Base-by-base conservation (phyloP, 371 early-diverging fungal genomes). In the Lichtheimia corymbifera region DNA sequence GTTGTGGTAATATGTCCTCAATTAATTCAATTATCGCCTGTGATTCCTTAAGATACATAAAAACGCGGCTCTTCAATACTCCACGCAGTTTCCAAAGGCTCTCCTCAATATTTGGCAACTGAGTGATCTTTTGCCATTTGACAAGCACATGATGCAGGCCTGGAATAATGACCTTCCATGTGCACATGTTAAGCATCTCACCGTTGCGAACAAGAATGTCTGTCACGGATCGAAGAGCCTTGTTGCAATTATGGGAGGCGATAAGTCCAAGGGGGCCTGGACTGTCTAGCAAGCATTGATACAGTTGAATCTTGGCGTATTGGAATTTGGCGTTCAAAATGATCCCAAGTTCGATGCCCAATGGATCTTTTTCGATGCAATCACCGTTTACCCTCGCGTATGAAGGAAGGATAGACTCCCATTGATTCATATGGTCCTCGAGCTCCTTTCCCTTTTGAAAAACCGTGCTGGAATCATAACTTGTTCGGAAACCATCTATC, bases 241-340 rank as follows among this genome's bases (percentile, higher is more conserved):
- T 53, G 12, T 35, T 53, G 25, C 64, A 59, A 50, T 59, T 59
- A 12, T 30, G 43, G 22, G 55, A 17, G 4, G 64, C 64, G 13
- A 64, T 30, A 22, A 64, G 49, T 35, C 51, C 49, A 40, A 64
- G 20, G 22, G 64, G 25, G 1, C 41, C 28, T 9, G 59, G 14
- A 55, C 59, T 59, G 2, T 59, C 59, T 18, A 58, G 40, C 14
- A 67, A 63, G 55, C 67, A 67, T 59, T 67, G 53, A 53, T 59
- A 63, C 57, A 63, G 35, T 24, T 59, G 63, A 15, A 60, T 42
- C n/a, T 57, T 62, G 45, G 49, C 47, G 27, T 44, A 30, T 14
- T 51, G 30, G 45, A 45, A 47, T 20, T 63, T 63, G 2, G 55
- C 55, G 30, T 59, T 54, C 25, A 67, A 35, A 13, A 67, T 30